Conservation (phyloP, 1,139 yeast species). For the Debaryomyces sp. region DNA sequence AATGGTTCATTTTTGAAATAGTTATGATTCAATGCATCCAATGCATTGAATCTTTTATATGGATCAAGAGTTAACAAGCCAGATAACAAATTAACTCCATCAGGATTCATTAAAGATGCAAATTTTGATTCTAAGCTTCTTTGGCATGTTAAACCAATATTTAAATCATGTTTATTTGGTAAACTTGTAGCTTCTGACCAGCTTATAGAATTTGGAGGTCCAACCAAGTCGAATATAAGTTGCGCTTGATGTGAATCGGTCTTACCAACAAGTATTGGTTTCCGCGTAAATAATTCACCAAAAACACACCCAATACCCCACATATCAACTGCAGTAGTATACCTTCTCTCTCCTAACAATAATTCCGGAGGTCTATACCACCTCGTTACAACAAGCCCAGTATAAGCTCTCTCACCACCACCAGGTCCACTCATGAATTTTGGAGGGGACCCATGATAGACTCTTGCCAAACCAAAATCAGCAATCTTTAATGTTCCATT, state of each 20-base stretch:
- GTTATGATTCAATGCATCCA: conserved; percentile 69
- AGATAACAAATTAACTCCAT: conserved; percentile 50
- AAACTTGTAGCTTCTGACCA: conserved; percentile 70
- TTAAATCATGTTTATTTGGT: conserved; percentile 57
- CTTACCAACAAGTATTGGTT: conserved; percentile 83
- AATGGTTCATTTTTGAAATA: conserved; percentile 70
- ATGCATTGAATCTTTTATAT: conserved; percentile 69
- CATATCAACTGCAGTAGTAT: conserved; percentile 92
- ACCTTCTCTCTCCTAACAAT: conserved; percentile 77
- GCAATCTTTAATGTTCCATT: conserved; percentile 68
- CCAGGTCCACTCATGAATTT: conserved; percentile 58
- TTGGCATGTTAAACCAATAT: conserved; percentile 48
- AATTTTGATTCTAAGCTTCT: conserved; percentile 56
- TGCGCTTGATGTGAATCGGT: conserved; percentile 93
- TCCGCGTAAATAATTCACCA: conserved; percentile 81
- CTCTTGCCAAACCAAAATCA: conserved; percentile 71
- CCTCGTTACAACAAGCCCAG: conserved; percentile 91
- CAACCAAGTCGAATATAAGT: conserved; percentile 75
- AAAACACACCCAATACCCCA: conserved; percentile 99
- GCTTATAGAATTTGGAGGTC: conserved; percentile 67
- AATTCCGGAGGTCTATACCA: conserved; percentile 98
- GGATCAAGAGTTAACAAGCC: conserved; percentile 71
- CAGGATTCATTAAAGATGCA: conserved; percentile 31
- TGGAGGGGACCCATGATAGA: conserved; percentile 73
- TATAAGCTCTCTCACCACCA: conserved; percentile 78